Conservation (phyloP, 225 moss, liverwort and hornwort species). For the Asterella californica region DNA sequence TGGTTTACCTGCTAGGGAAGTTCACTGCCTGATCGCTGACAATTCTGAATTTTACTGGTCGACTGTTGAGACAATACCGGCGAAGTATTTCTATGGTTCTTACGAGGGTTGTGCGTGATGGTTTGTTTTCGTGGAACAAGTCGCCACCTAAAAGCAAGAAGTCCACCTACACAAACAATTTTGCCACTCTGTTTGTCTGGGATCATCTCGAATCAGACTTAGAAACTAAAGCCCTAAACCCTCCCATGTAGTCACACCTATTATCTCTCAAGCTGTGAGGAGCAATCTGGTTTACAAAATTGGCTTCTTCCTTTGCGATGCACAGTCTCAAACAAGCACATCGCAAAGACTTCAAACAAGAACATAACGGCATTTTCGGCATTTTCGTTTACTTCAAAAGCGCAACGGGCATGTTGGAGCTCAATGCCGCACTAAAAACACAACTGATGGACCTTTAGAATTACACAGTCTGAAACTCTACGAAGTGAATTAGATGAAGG, state of each 20-base stretch:
- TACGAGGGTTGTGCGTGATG: slow-evolving; percentile 88
- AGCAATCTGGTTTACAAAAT: neutral
- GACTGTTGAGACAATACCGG: slow-evolving; percentile 86
- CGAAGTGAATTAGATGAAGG: no score
- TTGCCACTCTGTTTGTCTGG: neutral
- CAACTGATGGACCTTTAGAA: no score
- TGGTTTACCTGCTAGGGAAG: slow-evolving; percentile 71
- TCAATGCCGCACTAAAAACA: no score
- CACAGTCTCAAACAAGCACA: neutral
- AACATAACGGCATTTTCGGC: neutral
- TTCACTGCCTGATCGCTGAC: slow-evolving; percentile 98
- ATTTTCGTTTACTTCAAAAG: neutral
- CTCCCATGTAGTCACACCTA: neutral
- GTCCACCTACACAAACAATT: slow-evolving; percentile 59
- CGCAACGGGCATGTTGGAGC: no score
- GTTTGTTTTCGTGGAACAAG: slow-evolving; percentile 98
- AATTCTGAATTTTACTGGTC: slow-evolving; percentile 88
- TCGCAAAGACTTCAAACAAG: no score
- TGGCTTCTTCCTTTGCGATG: neutral
- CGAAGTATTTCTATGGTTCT: slow-evolving; percentile 96
- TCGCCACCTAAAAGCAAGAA: slow-evolving; percentile 95
- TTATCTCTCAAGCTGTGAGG: neutral
- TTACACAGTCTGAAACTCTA: no score
- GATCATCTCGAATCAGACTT: neutral
- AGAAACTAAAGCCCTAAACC: neutral